These are phyloP conservation scores for Daldinia concentrica DNA, from an alignment of 495 filamentous ascomycete species.

Conservation along the genomic window DNA sequence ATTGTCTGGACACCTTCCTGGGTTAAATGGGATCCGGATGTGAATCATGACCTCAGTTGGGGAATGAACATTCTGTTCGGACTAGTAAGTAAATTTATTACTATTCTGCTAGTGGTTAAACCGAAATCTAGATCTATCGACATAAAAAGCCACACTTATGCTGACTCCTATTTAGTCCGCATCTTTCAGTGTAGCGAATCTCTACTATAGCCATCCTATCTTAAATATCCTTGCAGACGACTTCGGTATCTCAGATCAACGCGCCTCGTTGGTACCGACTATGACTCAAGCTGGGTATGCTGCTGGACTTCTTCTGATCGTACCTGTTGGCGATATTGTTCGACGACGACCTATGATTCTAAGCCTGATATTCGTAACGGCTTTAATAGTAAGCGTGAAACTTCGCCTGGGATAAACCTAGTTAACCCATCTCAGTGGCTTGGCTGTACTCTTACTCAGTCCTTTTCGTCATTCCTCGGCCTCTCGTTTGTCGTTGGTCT, in stretches of 20 bases:
- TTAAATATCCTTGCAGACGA: conserved; percentile 70
- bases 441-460: conserved; percentile 73
- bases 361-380: conserved; percentile 69
- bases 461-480: conserved; percentile 69
- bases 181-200: conserved; percentile 69
- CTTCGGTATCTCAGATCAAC: conserved; percentile 67
- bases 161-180: conserved; percentile 39
- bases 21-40: conserved; percentile 65
- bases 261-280: conserved; percentile 71
- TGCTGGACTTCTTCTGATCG: conserved; percentile 75
- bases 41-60: conserved; percentile 67
- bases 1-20: conserved; percentile 61
- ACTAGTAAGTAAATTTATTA: conserved; percentile 43
- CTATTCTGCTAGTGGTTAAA: neutral
- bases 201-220: conserved; percentile 78
- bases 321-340: conserved; percentile 81
- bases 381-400: conserved; percentile 62
- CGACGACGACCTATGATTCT: conserved; percentile 75
- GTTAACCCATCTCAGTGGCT: conserved; percentile 60
- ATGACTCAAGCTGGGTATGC: conserved; percentile 86
- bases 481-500: conserved; percentile 75
- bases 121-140: conserved; percentile 40
- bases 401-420: neutral
- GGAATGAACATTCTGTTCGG: conserved; percentile 69
- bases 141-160: conserved; percentile 29